A percentile compares a stretch with the other conserved stretches of the same genome.
phyloP scores from a whole-genome alignment of 2,329 filamentous ascomycete species.

The Colletotrichum theobromicola region DNA sequence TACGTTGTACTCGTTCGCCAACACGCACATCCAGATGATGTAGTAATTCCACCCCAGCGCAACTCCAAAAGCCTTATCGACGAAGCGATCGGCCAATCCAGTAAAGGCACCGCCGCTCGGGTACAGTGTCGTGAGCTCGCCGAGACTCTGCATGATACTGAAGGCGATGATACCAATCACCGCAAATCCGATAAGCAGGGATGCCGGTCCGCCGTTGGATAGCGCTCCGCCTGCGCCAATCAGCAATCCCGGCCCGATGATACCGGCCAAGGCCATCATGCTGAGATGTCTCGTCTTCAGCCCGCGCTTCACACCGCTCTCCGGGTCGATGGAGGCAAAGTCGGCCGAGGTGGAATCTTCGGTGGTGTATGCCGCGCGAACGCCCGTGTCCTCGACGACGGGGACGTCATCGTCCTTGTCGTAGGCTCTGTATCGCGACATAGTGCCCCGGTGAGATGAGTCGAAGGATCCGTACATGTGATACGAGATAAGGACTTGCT shows the following conservation, averaged over 20 bases:
- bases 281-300: slow-evolving; percentile 71
- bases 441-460: background rate
- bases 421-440: slow-evolving; percentile 15
- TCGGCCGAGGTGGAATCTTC: slow-evolving; percentile 36
- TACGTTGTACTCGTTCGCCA: slow-evolving; percentile 76
- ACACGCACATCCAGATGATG: slow-evolving; percentile 69
- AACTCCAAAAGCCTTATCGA: slow-evolving; percentile 72
- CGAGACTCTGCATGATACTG: slow-evolving; percentile 74
- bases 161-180: slow-evolving; percentile 74
- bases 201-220: slow-evolving; percentile 71
- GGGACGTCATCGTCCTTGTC: slow-evolving; percentile 14
- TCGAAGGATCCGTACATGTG: background rate
- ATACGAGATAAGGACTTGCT: background rate
- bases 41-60: slow-evolving; percentile 77
- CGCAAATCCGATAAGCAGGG: slow-evolving; percentile 75
- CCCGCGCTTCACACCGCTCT: slow-evolving; percentile 71
- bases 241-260: slow-evolving; percentile 73
- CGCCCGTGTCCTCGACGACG: background rate
- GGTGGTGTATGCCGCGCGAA: background rate
- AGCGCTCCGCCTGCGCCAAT: slow-evolving; percentile 75
- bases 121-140: slow-evolving; percentile 76
- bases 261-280: slow-evolving; percentile 69
- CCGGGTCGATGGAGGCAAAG: slow-evolving; percentile 57
- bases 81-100: slow-evolving; percentile 72
- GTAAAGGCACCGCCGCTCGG: slow-evolving; percentile 75